A percentile compares a stretch with the other conserved stretches of the same genome.
Conservation (phyloP, 169 alveolate species). For the Perkinsus olseni region DNA sequence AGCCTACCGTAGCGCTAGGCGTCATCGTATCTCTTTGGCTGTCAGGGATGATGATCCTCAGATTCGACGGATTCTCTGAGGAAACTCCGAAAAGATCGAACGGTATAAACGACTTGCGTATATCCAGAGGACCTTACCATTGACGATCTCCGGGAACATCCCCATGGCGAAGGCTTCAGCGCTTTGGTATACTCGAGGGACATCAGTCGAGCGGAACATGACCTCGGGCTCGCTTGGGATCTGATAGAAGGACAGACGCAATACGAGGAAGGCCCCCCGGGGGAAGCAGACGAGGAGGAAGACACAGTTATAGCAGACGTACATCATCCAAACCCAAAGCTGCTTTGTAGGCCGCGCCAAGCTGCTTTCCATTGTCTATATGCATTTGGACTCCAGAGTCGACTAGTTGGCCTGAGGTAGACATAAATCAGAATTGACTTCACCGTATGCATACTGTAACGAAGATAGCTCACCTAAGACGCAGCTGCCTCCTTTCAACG, state of each 20-base stretch:
- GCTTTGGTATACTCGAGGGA: neutral
- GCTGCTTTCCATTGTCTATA: neutral
- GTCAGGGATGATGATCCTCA: neutral
- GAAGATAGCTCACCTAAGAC: neutral
- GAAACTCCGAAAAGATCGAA: neutral
- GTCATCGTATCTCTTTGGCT: neutral
- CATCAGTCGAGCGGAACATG: neutral
- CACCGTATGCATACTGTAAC: neutral
- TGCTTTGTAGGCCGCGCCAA: neutral
- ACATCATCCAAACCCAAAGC: neutral
- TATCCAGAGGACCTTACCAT: neutral
- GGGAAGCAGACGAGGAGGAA: too few species aligned
- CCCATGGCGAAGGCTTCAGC: neutral
- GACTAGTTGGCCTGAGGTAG: neutral
- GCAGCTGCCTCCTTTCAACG: neutral
- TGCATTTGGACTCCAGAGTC: neutral
- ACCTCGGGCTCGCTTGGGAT: neutral
- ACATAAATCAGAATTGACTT: too few species aligned
- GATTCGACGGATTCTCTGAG: neutral
- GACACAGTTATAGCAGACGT: too few species aligned
- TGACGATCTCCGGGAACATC: neutral
- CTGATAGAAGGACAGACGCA: neutral
- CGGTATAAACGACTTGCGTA: neutral
- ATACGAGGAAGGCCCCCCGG: too few species aligned
- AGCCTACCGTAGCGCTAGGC: neutral